A percentile compares a stretch with the other conserved stretches of the same genome.
These are phyloP conservation scores for Brassica balearica DNA, from an alignment of 441 rosid genomes.

Conservation along the genomic window DNA sequence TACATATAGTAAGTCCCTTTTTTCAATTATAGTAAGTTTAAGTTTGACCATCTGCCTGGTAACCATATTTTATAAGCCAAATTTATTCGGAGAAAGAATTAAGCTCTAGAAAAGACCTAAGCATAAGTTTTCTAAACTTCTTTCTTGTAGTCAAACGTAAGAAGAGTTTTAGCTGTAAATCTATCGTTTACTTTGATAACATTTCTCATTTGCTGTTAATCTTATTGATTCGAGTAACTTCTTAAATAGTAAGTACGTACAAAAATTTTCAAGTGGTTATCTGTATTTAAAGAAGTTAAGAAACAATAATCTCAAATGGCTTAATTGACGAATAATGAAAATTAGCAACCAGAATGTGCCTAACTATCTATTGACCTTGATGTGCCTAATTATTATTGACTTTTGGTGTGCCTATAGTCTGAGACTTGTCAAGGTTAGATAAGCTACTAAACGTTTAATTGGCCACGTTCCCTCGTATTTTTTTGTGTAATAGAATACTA, in stretches of 20 bases:
- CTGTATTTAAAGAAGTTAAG: neutral
- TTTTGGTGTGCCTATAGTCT: neutral
- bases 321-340: neutral
- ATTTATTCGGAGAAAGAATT: neutral
- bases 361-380: slow-evolving; percentile 12
- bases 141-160: neutral
- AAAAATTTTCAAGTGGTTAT: neutral
- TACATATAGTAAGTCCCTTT: neutral
- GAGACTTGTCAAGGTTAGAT: slow-evolving; percentile 15
- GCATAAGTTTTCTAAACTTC: neutral
- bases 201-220: neutral
- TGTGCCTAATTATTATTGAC: slow-evolving; percentile 19
- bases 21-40: neutral
- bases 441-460: neutral
- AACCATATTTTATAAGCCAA: neutral
- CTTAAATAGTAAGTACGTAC: neutral
- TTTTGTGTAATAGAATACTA: neutral
- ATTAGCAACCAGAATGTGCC: neutral
- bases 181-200: neutral
- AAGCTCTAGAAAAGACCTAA: neutral
- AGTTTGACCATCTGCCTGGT: neutral
- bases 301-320: neutral
- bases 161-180: neutral
- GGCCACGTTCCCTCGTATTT: neutral
- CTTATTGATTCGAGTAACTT: neutral